These are phyloP conservation scores for Ogataea paraovalis DNA, from an alignment of 805 yeast species.

Conservation along the genomic window DNA sequence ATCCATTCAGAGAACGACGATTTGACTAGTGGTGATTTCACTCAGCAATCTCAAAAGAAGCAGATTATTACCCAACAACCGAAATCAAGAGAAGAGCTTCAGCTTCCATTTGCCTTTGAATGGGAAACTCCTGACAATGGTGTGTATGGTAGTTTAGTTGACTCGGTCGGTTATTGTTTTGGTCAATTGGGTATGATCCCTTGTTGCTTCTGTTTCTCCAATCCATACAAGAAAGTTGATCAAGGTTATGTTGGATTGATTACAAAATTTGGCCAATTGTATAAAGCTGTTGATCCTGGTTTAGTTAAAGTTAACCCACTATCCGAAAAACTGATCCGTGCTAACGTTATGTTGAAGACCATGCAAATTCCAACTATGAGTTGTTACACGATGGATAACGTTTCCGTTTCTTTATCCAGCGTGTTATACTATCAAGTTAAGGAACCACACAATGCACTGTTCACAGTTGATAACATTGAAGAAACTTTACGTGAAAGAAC, in stretches of 20 bases:
- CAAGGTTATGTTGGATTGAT: conserved; percentile 70
- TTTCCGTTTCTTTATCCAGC: conserved; percentile 56
- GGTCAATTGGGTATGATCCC: conserved; percentile 57
- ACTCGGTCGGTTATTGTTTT: conserved; percentile 39
- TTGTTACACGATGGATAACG: conserved; percentile 71
- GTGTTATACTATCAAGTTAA: conserved; percentile 64
- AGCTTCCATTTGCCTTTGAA: conserved; percentile 28
- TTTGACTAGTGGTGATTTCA: background rate
- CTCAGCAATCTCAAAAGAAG: background rate
- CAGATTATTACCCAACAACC: conserved; percentile 19
- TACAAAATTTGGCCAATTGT: conserved; percentile 62
- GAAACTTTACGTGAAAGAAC: conserved; percentile 61
- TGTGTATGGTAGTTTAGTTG: conserved; percentile 35
- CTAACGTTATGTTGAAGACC: conserved; percentile 54
- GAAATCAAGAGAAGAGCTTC: conserved; percentile 20
- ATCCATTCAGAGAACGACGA: background rate
- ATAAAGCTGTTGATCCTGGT: conserved; percentile 67
- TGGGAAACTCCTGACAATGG: conserved; percentile 33
- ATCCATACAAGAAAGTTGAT: conserved; percentile 55
- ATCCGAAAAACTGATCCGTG: conserved; percentile 49
- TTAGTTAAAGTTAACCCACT: conserved; percentile 60
- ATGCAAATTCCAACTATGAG: conserved; percentile 63
- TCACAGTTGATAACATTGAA: conserved; percentile 50
- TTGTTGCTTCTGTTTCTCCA: conserved; percentile 48
- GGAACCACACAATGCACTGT: conserved; percentile 64